Base-by-base conservation (phyloP, 257 asterid species). In the Nicotiana undulata region DNA sequence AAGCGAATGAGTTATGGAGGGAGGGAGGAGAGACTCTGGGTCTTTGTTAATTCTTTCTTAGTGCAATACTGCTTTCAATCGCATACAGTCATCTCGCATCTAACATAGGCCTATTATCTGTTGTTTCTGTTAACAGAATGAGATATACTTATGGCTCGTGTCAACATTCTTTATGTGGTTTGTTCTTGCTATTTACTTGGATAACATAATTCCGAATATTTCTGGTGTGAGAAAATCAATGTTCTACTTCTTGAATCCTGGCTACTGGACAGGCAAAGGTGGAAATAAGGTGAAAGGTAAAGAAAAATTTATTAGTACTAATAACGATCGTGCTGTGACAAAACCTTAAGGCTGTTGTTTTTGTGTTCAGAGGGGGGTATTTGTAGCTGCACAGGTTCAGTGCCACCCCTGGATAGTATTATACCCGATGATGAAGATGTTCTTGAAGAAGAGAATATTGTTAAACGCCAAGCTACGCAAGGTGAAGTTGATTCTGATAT, bases 191-290 rank as follows among this genome's bases (percentile, higher is more conserved):
- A 90, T 95, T 85, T 95, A 95, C 94, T 90, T 95, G 26, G 99
- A 95, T 88, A 95, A 95, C 81, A 87, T 88, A 82, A 60, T 93
- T 80, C 97, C 98, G 51, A 90, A 95, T 84, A 51, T 91, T 84
- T 91, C 93, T 87, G 99, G 98, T 80, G 97, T 95, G 85, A 90
- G 99, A 84, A 95, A 95, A 81, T 85, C 99, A 22, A 20, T 82
- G 70, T 78, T 92, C 75, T 95, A 91, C 86, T 95, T 95, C 84
- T 70, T 95, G 87, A 81, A 81, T 86, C 99, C 98, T 85, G 83
- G 95, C 63, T 95, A 93, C 87, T 95, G 98, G 98, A 92, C 92
- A n/a, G 99, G 97, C 49, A 95, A 89, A 85, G 97, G 98, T 79
- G 97, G 97, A 87, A 87, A 86, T 89, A 92, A 83, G 81, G 90